A percentile compares a stretch with the other conserved stretches of the same genome.
Conservation (phyloP, 2,329 filamentous ascomycete genomes). For the Nothophoma quercina region DNA sequence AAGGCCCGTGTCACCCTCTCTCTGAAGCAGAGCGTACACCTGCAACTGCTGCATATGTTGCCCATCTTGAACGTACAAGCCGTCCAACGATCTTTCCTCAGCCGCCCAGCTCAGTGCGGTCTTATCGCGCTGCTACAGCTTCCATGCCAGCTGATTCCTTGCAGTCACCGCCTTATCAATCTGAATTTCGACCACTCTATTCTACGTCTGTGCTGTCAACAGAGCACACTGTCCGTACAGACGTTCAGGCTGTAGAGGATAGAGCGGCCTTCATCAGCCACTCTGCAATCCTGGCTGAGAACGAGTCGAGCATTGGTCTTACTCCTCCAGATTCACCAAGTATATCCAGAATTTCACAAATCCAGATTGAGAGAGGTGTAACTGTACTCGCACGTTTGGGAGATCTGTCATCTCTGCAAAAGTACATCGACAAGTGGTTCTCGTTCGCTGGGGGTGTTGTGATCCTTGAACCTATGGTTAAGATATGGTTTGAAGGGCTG, state of each 20-base stretch:
- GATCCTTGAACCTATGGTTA: conserved; percentile 46
- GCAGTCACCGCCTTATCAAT: neutral
- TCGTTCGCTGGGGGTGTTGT: conserved; percentile 41
- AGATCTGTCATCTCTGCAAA: conserved; percentile 34
- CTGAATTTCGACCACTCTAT: neutral
- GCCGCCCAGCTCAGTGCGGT: neutral
- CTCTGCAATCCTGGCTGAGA: conserved; percentile 38
- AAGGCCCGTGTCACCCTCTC: neutral
- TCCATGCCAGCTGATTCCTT: neutral
- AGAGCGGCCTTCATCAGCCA: conserved; percentile 33
- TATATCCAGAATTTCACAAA: conserved; percentile 20
- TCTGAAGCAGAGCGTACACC: neutral
- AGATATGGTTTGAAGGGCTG: conserved; percentile 37
- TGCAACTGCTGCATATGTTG: neutral
- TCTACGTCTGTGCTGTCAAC: neutral
- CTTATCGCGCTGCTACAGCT: neutral
- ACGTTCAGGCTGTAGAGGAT: conserved; percentile 20
- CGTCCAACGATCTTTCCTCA: neutral
- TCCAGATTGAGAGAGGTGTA: conserved; percentile 38
- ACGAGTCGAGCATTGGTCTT: conserved; percentile 38
- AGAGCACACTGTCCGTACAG: neutral
- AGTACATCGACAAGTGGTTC: conserved; percentile 46
- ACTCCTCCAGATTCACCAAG: conserved; percentile 13
- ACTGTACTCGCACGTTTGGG: conserved; percentile 37
- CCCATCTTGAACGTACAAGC: conserved; percentile 1